Evolutionary conservation across 176 grass and related monocot genomes (phyloP), one percentile per base, ranked within the genome.

Genomic region (Zea mays): DNA sequence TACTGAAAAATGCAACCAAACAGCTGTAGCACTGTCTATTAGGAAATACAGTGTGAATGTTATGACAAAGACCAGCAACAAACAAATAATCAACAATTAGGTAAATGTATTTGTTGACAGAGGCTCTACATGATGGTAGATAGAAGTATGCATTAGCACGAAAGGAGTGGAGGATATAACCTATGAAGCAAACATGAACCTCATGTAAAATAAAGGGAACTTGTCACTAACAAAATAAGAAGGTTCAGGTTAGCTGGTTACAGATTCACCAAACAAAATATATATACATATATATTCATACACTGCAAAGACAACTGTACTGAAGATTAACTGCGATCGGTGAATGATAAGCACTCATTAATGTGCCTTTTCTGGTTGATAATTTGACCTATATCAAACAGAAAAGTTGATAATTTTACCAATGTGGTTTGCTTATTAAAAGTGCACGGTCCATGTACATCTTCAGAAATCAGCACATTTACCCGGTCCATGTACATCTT

Each of bases 341-440:
- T 72, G 39, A 14, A 27, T 27, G 34, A 59, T 60, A 46, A 43
- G 48, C 72, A 55, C 65, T 57, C 42, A 54, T 42, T 62, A 69
- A 69, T 35, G 66, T 42, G 40, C 76, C 11, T 76, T 56, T 41
- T 16, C 52, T 35, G 12, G 15, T 11, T 60, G 52, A 74, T 44
- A 8, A 75, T 67, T 54, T 74, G 34, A 74, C 47, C 16, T 79
- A 55, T 82, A 55, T 82, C 15, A 50, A 79, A 83, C 42, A 68
- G 60, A 42, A 12, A 10, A n/a, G n/a, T n/a, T 12, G 36, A 75
- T 65, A 12, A n/a, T n/a, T n/a, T n/a, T 55, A 72, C 40, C 33
- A 58, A n/a, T 73, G 33, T 13, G 79, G 61, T 73, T 47, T 69
- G 60, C 36, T 86, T 67, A 46, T 68, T 71, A 40, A 82, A n/a